Evolutionary conservation across 768 basidiomycete species (phyloP).

Genomic region (Auriscalpium vulgare): DNA sequence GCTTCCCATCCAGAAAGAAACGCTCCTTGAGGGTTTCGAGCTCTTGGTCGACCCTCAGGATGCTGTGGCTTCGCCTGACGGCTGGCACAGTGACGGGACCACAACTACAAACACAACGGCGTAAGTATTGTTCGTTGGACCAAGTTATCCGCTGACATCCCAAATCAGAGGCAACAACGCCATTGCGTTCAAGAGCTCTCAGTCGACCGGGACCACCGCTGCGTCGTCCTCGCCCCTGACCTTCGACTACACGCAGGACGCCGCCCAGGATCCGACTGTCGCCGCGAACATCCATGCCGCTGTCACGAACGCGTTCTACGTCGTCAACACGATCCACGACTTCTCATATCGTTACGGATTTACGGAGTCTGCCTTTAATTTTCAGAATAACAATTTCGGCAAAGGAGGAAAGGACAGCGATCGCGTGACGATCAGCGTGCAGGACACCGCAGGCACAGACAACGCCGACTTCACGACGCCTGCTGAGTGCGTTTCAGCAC

Average conservation of each 20-base stretch:
- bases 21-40: constrained; percentile 40
- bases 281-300: constrained; percentile 45
- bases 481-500: constrained; percentile 28
- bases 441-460: constrained; percentile 36
- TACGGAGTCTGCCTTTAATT: constrained; percentile 51
- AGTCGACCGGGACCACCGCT: constrained; percentile 21
- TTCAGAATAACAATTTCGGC: constrained; percentile 48
- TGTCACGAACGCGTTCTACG: constrained; percentile 49
- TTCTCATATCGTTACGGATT: constrained; percentile 47
- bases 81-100: constrained; percentile 40
- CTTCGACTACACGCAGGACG: constrained; percentile 32
- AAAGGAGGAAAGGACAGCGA: constrained; percentile 45
- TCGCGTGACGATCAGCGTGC: constrained; percentile 42
- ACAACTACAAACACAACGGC: constrained; percentile 27
- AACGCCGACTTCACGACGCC: constrained; percentile 39
- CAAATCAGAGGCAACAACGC: constrained; percentile 29
- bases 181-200: constrained; percentile 24
- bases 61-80: constrained; percentile 41
- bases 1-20: constrained; percentile 43
- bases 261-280: constrained; percentile 30
- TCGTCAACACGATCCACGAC: constrained; percentile 56
- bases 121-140: not conserved
- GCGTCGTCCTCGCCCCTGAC: constrained; percentile 31
- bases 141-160: too few species aligned
- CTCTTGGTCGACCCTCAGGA: constrained; percentile 48